Base-by-base conservation (phyloP, 257 asterid species). In the Solanum dulcamara region DNA sequence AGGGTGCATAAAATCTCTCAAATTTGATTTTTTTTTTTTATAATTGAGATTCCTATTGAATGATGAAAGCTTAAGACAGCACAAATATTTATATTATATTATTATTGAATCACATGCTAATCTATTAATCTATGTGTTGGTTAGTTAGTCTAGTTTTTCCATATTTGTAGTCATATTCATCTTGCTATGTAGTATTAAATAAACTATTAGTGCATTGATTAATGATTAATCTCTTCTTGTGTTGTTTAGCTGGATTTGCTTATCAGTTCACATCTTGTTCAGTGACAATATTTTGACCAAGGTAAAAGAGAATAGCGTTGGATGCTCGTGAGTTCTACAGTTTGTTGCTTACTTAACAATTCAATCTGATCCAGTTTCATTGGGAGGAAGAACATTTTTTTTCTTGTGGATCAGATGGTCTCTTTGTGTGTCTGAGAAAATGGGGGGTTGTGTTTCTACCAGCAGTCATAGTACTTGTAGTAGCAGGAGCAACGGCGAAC, bases 391-490 rank as follows among this genome's bases (percentile, higher is more conserved):
- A 72, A 86, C 80, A 79, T 30, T 85, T 75, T 80, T 64, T 84
- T 75, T 60, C 82, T 53, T 81, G 83, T 83, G 83, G 85, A 50
- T 68, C 85, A 62, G 89, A 93, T 93, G 98, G 80, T 91, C 84
- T 80, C 70, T 87, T 88, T 89, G 89, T 70, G 71, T 87, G 86
- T 84, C 84, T 94, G 92, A 93, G 88, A 86, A 83, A 88, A 96
- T 96, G 98, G 99, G 99, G 84, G 93, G 98, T 89, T 95, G 98
- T 88, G 95, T 94, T 80, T 96, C 99, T 7, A 80, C 90, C 55
- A 93, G 96, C 86, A 93, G 93, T 84, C 96, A 66, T 80, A 92
- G 97, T 88, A 90, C 87, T 90, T 91, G 94, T 92, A 94, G 97
- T 86, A 91, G 91, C 85, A 85, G 88, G 89, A 94, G 97, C 86